phyloP scores from a whole-genome alignment of 2,329 filamentous ascomycete genomes.

The Alternaria ethzedia region DNA sequence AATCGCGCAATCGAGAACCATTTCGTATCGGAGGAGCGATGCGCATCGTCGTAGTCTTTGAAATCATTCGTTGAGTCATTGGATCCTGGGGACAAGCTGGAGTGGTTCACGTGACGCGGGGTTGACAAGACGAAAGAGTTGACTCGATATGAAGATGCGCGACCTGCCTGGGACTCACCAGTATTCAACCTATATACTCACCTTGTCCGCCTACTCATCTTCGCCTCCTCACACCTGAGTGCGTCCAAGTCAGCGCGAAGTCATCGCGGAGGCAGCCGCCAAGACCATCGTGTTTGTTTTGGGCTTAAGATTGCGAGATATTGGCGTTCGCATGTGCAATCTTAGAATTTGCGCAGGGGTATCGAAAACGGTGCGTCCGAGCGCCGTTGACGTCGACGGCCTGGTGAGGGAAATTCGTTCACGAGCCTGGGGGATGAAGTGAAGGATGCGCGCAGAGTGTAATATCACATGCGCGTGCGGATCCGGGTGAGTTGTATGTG shows the following conservation, averaged over 20 bases:
- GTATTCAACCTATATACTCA: conserved; percentile 6
- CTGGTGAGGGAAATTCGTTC: not conserved
- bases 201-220: conserved; percentile 5
- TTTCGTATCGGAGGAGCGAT: not conserved
- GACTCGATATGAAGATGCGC: not conserved
- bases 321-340: conserved; percentile 23
- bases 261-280: conserved; percentile 17
- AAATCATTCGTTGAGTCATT: not conserved
- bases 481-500: not conserved
- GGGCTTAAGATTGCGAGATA: conserved; percentile 31
- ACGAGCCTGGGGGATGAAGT: not conserved
- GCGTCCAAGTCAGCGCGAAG: not conserved
- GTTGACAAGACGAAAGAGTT: too few species aligned
- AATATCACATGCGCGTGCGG: conserved; percentile 1
- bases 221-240: conserved; percentile 15
- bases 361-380: conserved; percentile 9
- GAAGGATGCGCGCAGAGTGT: not conserved
- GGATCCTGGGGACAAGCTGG: not conserved
- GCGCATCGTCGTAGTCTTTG: not conserved
- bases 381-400: conserved; percentile 25
- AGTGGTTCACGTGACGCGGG: not conserved
- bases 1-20: too few species aligned
- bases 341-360: conserved; percentile 22
- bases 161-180: not conserved
- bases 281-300: conserved; percentile 27